These are phyloP conservation scores for Rosa chinensis DNA, from an alignment of 306 rosid genomes.

Conservation along the genomic window DNA sequence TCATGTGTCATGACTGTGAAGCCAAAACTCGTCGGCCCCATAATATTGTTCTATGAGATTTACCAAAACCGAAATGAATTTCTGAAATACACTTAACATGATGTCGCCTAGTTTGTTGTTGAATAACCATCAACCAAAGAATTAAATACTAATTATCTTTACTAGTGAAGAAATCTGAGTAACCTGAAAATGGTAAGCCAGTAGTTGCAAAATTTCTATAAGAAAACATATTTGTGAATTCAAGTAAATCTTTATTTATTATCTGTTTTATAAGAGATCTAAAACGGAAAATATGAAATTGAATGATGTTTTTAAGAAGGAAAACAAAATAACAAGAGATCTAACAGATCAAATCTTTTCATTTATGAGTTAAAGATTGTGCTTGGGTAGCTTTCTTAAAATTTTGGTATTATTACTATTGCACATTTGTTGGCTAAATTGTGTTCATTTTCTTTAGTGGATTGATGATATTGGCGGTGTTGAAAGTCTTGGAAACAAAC, in stretches of 20 bases:
- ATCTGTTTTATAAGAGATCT: background rate
- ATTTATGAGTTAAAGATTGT: background rate
- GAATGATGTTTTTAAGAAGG: background rate
- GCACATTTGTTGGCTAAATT: constrained; percentile 23
- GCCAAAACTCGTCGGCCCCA: background rate
- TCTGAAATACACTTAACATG: background rate
- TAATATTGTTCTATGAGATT: background rate
- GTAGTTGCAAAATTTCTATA: background rate
- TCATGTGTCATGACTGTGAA: background rate
- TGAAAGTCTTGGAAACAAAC: constrained; percentile 65
- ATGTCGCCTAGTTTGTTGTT: background rate
- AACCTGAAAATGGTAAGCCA: background rate
- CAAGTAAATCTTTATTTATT: background rate
- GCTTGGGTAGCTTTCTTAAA: background rate
- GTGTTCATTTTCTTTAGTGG: constrained; percentile 57
- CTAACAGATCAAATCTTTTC: background rate
- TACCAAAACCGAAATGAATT: background rate
- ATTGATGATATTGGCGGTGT: constrained; percentile 84
- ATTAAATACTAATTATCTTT: background rate
- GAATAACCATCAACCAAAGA: background rate
- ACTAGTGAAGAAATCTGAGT: background rate
- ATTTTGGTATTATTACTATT: background rate
- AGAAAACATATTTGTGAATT: background rate
- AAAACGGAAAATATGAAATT: background rate
- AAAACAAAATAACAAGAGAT: background rate